Base-by-base conservation (phyloP, 257 asterid genomes). In the Solanum phureja region DNA sequence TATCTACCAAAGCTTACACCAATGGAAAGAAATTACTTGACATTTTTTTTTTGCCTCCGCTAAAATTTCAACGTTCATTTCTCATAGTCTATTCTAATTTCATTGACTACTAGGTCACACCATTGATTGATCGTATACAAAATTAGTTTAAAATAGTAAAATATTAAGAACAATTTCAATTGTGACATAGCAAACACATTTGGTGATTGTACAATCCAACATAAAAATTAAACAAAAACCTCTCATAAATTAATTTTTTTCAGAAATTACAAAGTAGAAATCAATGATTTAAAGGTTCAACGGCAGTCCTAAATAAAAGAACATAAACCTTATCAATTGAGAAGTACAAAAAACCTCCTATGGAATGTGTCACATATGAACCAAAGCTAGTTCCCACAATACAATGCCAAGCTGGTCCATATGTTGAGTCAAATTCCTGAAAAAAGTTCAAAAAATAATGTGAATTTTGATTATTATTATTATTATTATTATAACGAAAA, bases 351-450 rank as follows among this genome's bases (percentile, higher is more conserved):
- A 96, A 96, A 31, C 98, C 98, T 87, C 99, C 97, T 19, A 93
- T 38, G 1, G 98, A 95, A 89, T 96, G 98, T 52, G 99, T 96
- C 10, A 96, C 99, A 66, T 94, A 96, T 8, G 99, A 96, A 21
- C 99, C 99, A 49, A 95, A 95, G 91, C 98, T 96, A 1, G 92
- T 93, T 77, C 98, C 98, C 2, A 96, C 98, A 2, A 96, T 92
- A 92, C 98, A 96, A 91, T 96, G 98, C 98, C 98, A 95, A 44
- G 98, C 98, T 33, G 98, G 98, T 69, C 99, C 99, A 83, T 96
- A 94, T 1, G 92, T 90, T 3, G 94, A 90, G 90, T 96, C 98
- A 73, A 96, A 96, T 44, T 96, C 98, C 99, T 96, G 91, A 27
- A 27, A 27, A 42, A 52, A 31, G 38, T 69, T 33, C 56, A 88